Conservation (phyloP, 75 land plant species). For the Adiantum capillusveneris region DNA sequence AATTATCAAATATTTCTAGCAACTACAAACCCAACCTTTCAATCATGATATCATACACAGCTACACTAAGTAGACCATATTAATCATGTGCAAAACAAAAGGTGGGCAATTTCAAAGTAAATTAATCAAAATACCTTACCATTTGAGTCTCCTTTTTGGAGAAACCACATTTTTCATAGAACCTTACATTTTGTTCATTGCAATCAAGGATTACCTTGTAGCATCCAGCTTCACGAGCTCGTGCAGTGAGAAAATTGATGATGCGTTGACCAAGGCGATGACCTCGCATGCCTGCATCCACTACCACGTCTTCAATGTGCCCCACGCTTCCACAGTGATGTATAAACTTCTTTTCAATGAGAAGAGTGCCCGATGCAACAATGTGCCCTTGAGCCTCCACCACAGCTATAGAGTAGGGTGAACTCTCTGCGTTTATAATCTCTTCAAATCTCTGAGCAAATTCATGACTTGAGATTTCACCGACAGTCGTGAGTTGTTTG, state of each 20-base stretch:
- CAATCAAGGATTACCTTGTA: conserved; percentile 71
- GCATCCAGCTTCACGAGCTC: conserved; percentile 43
- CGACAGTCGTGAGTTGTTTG: conserved; percentile 21
- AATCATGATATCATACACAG: too few relatives aligned
- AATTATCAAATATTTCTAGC: too few relatives aligned
- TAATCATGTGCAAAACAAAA: too few relatives aligned
- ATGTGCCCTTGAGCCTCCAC: background rate
- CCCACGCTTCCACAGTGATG: conserved; percentile 40
- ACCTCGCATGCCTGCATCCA: conserved; percentile 49
- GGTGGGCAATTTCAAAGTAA: too few relatives aligned
- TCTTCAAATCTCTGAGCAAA: conserved; percentile 11
- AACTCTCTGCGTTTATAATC: background rate
- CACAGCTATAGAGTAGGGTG: conserved; percentile 2
- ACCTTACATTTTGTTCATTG: conserved; percentile 30
- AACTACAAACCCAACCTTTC: too few relatives aligned
- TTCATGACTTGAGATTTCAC: conserved; percentile 14
- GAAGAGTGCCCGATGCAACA: background rate
- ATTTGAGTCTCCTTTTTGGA: conserved; percentile 41
- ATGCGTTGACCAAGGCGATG: conserved; percentile 52
- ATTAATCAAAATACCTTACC: conserved; percentile 43
- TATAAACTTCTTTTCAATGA: conserved; percentile 40
- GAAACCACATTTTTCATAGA: conserved; percentile 65
- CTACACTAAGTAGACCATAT: too few relatives aligned
- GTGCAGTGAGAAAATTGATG: conserved; percentile 28
- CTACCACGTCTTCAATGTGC: conserved; percentile 74